Evolutionary conservation across 805 yeast genomes (phyloP).

Genomic region (Myxozyma neglecta): DNA sequence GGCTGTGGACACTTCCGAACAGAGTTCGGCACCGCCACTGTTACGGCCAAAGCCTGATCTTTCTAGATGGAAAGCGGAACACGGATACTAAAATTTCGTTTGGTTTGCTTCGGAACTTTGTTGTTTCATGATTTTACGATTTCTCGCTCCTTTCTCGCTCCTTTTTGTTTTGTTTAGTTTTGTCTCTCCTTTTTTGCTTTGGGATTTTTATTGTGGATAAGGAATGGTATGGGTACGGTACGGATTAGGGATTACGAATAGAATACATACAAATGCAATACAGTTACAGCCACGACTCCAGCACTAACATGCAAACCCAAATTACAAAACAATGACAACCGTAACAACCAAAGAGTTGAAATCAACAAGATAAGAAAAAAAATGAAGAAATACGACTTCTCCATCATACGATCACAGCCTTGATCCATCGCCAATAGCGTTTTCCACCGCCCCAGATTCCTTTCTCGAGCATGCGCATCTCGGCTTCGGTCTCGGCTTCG

Average conservation of each 20-base stretch:
- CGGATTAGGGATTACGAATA: too few relatives aligned
- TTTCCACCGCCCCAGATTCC: constrained; percentile 15
- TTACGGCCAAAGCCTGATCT: constrained; percentile 6
- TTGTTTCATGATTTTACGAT: neutral
- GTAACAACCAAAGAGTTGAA: neutral
- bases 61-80: constrained; percentile 1
- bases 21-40: neutral
- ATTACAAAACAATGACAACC: neutral
- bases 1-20: neutral
- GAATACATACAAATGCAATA: neutral
- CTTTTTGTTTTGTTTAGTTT: neutral
- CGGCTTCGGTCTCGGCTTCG: constrained; percentile 30
- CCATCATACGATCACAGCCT: constrained; percentile 6
- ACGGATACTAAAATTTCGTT: neutral
- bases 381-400: neutral
- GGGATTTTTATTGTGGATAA: too few relatives aligned
- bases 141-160: neutral
- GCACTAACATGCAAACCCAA: neutral
- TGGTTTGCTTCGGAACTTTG: neutral
- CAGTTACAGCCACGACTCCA: neutral
- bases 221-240: too few relatives aligned
- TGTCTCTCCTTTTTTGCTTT: too few relatives aligned
- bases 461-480: constrained; percentile 22
- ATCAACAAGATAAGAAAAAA: neutral
- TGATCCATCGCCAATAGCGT: constrained; percentile 14